Evolutionary conservation across 2,329 filamentous ascomycete genomes (phyloP).

Genomic region (Ophiosphaerella herpotricha): DNA sequence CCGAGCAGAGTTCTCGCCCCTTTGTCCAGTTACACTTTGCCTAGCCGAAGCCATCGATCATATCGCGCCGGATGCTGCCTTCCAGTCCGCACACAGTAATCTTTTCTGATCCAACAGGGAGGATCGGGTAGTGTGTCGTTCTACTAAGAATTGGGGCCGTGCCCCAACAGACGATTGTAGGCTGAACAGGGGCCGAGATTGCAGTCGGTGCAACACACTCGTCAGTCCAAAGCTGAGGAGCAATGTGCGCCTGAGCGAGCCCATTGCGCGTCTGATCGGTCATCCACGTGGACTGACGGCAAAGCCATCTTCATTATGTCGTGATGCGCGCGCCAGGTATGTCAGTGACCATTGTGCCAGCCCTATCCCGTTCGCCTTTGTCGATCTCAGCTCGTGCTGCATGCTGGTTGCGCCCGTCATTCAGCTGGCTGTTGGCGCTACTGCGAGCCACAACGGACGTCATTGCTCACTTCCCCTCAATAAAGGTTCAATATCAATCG

Average conservation of each 20-base stretch:
- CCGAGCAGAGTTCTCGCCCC: conserved; percentile 3
- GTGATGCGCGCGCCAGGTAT: too few relatives aligned
- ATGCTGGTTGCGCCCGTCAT: neutral
- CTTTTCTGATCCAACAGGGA: conserved; percentile 1
- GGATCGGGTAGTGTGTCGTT: conserved; percentile 2
- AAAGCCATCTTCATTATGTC: too few relatives aligned
- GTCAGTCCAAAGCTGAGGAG: neutral
- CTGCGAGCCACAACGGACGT: neutral
- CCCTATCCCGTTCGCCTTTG: neutral
- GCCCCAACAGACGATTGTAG: conserved; percentile 7
- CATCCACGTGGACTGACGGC: too few relatives aligned
- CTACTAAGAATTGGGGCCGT: conserved; percentile 8
- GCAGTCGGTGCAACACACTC: conserved; percentile 2
- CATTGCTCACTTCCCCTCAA: neutral
- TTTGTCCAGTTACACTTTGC: conserved; percentile 10
- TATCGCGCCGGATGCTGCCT: conserved; percentile 4
- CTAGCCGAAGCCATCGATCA: conserved; percentile 4
- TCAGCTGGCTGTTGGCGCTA: neutral
- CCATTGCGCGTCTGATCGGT: too few relatives aligned
- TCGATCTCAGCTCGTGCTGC: neutral
- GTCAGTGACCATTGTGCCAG: neutral
- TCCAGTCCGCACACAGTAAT: conserved; percentile 1
- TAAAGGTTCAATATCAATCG: too few relatives aligned
- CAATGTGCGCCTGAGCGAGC: neutral
- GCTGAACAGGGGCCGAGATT: conserved; percentile 8